A percentile compares a stretch with the other conserved stretches of the same genome.
These are phyloP conservation scores for Stereocaulon alpinum DNA, from an alignment of 495 filamentous ascomycete genomes.

Conservation along the genomic window DNA sequence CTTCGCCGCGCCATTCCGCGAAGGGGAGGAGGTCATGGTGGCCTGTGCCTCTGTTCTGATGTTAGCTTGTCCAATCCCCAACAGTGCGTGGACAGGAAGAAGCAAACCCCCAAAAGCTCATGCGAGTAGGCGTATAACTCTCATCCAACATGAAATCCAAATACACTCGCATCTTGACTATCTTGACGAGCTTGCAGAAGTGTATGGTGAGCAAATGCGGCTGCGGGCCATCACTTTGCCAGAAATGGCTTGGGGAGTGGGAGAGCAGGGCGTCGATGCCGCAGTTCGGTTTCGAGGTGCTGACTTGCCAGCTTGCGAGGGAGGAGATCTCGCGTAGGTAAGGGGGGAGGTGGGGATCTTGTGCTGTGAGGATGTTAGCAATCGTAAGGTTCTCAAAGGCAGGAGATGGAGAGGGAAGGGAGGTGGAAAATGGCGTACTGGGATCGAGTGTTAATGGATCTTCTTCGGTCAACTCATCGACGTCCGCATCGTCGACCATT, in stretches of 20 bases:
- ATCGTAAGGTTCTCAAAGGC: not conserved
- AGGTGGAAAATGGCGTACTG: slow-evolving; percentile 4
- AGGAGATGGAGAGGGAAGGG: not conserved
- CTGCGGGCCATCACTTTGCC: slow-evolving; percentile 96
- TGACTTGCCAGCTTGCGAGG: slow-evolving; percentile 86
- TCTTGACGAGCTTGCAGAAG: slow-evolving; percentile 85
- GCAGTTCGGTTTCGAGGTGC: slow-evolving; percentile 82
- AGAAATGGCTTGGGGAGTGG: slow-evolving; percentile 71
- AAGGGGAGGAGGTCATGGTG: slow-evolving; percentile 81
- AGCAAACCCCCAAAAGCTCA: slow-evolving; percentile 56
- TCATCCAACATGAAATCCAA: slow-evolving; percentile 89
- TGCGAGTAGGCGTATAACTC: slow-evolving; percentile 92
- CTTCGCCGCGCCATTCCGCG: slow-evolving; percentile 60
- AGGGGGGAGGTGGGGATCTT: slow-evolving; percentile 15
- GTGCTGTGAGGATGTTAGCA: not conserved
- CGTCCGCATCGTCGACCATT: slow-evolving; percentile 12
- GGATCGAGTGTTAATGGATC: slow-evolving; percentile 18
- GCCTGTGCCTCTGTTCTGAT: slow-evolving; percentile 49
- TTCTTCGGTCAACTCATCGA: slow-evolving; percentile 10
- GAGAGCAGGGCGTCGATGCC: slow-evolving; percentile 75
- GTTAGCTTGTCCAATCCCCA: too few relatives aligned
- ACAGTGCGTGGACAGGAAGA: too few relatives aligned
- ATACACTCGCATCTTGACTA: slow-evolving; percentile 73
- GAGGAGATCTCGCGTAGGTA: slow-evolving; percentile 85
- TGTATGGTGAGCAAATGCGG: slow-evolving; percentile 90